Conservation (phyloP, 768 basidiomycete species). For the Roridomyces roridus region DNA sequence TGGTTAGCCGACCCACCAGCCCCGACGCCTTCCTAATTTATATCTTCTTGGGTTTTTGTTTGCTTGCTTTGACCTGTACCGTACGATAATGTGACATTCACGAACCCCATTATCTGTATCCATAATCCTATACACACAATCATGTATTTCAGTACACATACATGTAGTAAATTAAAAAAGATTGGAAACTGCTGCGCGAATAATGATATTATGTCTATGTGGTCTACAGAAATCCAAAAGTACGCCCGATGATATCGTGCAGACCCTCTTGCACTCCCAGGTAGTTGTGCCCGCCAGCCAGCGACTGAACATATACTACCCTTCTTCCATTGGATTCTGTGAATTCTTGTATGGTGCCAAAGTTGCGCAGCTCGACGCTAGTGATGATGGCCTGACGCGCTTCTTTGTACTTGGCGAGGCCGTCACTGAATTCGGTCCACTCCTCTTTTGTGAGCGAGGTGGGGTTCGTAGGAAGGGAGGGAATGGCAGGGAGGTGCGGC, state of each 20-base stretch:
- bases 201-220: neutral
- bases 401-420: constrained; percentile 45
- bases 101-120: neutral
- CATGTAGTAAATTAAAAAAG: no score
- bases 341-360: constrained; percentile 64
- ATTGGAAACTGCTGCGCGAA: no score
- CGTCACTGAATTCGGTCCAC: constrained; percentile 49
- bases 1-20: constrained; percentile 47
- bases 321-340: constrained; percentile 43
- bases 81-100: neutral
- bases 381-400: constrained; percentile 52
- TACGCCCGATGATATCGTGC: constrained; percentile 63
- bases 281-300: constrained; percentile 67
- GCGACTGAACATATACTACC: constrained; percentile 65
- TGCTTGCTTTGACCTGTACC: neutral
- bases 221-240: constrained; percentile 34
- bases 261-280: constrained; percentile 74
- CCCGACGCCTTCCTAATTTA: neutral
- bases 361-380: constrained; percentile 48
- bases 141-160: no score
- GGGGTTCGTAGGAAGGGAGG: constrained; percentile 42
- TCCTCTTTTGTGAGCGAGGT: constrained; percentile 42
- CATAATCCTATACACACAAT: no score
- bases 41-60: neutral
- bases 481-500: constrained; percentile 59